These are phyloP conservation scores for Phyllostachys edulis DNA, from an alignment of 176 grass and related monocot species.

Conservation along the genomic window DNA sequence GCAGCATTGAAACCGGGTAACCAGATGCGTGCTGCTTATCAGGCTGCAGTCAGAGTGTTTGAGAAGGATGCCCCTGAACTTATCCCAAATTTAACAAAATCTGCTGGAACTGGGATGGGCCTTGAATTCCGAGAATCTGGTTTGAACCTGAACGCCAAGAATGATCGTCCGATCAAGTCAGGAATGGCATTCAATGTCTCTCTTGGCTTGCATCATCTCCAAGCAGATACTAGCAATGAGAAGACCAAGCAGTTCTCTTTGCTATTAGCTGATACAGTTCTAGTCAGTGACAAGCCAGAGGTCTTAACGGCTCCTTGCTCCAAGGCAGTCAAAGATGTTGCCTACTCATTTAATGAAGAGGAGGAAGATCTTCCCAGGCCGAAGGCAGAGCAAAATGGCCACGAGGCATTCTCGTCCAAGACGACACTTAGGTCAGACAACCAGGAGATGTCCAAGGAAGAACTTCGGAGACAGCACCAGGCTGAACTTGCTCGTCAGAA, in stretches of 20 bases:
- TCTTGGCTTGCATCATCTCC: slow-evolving; percentile 84
- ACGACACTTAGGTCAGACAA: slow-evolving; percentile 49
- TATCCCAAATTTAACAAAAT: slow-evolving; percentile 66
- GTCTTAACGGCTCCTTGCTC: background rate
- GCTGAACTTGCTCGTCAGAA: slow-evolving; percentile 58
- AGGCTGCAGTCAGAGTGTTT: slow-evolving; percentile 59
- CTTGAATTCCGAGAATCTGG: slow-evolving; percentile 92
- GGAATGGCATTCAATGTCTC: slow-evolving; percentile 91
- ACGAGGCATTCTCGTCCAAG: slow-evolving; percentile 18
- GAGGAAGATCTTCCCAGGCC: slow-evolving; percentile 20
- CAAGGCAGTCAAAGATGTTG: slow-evolving; percentile 31
- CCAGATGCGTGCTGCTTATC: slow-evolving; percentile 55
- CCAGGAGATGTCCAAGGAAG: slow-evolving; percentile 59
- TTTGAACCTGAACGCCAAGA: slow-evolving; percentile 73
- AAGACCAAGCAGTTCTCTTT: background rate
- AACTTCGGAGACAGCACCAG: slow-evolving; percentile 50
- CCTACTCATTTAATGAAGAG: slow-evolving; percentile 51
- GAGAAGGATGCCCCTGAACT: slow-evolving; percentile 76
- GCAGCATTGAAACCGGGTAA: slow-evolving; percentile 49
- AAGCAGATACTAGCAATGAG: background rate
- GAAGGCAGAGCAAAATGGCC: background rate
- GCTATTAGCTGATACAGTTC: background rate
- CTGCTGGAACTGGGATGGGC: slow-evolving; percentile 91
- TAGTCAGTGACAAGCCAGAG: background rate
- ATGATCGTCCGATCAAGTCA: slow-evolving; percentile 54